Conservation (phyloP, 305 asterid genomes). For the Withania somnifera region DNA sequence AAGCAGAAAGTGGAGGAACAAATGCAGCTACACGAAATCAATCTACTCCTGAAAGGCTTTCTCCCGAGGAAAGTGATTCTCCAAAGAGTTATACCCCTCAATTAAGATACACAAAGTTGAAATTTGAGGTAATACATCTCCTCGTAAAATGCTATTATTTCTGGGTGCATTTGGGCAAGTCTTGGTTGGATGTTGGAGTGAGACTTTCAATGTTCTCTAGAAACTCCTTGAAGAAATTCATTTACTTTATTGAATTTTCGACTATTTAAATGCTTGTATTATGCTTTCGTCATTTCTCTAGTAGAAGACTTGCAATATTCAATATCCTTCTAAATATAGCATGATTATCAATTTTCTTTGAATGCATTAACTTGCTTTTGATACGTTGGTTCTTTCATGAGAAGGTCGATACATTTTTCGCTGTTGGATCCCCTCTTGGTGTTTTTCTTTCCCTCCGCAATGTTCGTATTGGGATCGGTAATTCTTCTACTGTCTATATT, state of each 20-base stretch:
- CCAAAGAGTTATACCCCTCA: conserved; percentile 60
- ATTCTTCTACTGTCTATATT: conserved; percentile 8
- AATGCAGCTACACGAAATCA: conserved; percentile 15
- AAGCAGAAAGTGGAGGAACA: conserved; percentile 34
- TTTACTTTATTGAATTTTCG: neutral
- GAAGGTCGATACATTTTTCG: conserved; percentile 94
- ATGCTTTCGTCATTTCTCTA: neutral
- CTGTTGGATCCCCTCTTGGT: conserved; percentile 97
- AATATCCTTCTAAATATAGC: neutral
- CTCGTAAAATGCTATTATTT: neutral
- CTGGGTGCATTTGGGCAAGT: neutral
- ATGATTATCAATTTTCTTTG: neutral
- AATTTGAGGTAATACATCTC: conserved; percentile 54
- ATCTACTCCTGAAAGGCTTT: conserved; percentile 25
- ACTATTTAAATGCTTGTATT: neutral
- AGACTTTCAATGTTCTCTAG: neutral
- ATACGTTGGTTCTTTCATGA: conserved; percentile 12
- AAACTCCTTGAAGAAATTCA: neutral
- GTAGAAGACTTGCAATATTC: neutral
- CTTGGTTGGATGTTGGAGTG: neutral
- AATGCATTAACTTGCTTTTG: neutral
- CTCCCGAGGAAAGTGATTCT: conserved; percentile 28
- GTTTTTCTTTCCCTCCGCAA: conserved; percentile 95
- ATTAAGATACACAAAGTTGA: conserved; percentile 72
- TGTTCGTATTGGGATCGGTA: conserved; percentile 89